phyloP scores from a whole-genome alignment of 306 rosid genomes.

The Casuarina glauca region DNA sequence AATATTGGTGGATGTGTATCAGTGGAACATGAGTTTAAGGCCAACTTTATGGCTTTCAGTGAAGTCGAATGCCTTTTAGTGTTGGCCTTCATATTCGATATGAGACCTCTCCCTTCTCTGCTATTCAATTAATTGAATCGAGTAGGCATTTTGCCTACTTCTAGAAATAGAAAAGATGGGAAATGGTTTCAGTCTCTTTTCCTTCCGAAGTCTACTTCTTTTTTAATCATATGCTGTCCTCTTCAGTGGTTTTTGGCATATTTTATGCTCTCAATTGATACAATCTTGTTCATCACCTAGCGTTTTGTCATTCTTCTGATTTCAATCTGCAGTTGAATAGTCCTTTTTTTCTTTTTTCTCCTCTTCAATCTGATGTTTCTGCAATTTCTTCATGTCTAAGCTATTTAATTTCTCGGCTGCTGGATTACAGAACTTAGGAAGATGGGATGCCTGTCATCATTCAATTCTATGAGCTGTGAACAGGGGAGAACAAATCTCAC shows the following conservation, averaged over 20 bases:
- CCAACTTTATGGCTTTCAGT: slow-evolving; percentile 32
- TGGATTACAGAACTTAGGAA: slow-evolving; percentile 61
- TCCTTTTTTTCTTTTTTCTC: background rate
- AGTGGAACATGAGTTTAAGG: slow-evolving; percentile 36
- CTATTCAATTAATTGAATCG: too few relatives aligned
- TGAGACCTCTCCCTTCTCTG: too few relatives aligned
- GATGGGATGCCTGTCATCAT: slow-evolving; percentile 49
- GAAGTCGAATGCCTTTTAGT: slow-evolving; percentile 26
- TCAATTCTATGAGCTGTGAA: slow-evolving; percentile 49
- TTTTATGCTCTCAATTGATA: too few relatives aligned
- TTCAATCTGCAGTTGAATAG: slow-evolving; percentile 20
- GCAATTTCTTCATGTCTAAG: slow-evolving; percentile 33
- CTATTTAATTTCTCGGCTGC: slow-evolving; percentile 33
- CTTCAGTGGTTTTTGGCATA: too few relatives aligned
- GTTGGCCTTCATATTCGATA: slow-evolving; percentile 8
- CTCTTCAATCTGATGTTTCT: slow-evolving; percentile 15
- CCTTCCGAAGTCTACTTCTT: too few relatives aligned
- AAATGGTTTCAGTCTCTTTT: too few relatives aligned
- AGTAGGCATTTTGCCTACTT: too few relatives aligned
- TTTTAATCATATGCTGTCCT: too few relatives aligned
- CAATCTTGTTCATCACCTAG: background rate
- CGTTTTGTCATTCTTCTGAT: slow-evolving; percentile 24
- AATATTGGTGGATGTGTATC: slow-evolving; percentile 36
- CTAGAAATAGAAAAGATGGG: too few relatives aligned
- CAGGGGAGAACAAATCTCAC: slow-evolving; percentile 53